Evolutionary conservation across 805 yeast genomes (phyloP).

Genomic region (Metschnikowia sp.): DNA sequence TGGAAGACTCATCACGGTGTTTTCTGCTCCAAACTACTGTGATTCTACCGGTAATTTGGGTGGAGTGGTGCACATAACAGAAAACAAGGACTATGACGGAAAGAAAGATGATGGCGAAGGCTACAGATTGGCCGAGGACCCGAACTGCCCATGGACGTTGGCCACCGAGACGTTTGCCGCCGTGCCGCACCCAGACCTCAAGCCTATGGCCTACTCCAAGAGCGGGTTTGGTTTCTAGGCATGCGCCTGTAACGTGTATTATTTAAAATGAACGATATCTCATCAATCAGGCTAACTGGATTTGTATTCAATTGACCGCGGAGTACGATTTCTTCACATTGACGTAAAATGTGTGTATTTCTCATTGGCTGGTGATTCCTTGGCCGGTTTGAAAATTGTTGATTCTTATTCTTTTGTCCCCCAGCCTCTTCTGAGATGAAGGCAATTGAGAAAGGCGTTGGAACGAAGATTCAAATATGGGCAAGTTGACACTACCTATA

Average conservation of each 20-base stretch:
- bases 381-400: too few species aligned
- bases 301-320: too few species aligned
- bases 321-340: too few species aligned
- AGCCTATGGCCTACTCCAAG: constrained; percentile 86
- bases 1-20: constrained; percentile 86
- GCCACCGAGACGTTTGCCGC: constrained; percentile 66
- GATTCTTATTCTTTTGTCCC: too few species aligned
- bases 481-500: too few species aligned
- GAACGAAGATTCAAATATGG: too few species aligned
- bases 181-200: constrained; percentile 84
- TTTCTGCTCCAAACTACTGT: constrained; percentile 97
- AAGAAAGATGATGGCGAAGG: constrained; percentile 45
- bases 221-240: constrained; percentile 40
- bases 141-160: constrained; percentile 45
- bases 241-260: neutral
- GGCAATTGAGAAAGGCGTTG: too few species aligned
- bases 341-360: too few species aligned
- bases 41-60: constrained; percentile 90
- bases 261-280: neutral
- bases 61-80: constrained; percentile 74
- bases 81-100: constrained; percentile 42
- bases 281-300: too few species aligned
- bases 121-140: constrained; percentile 32
- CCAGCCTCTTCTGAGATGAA: too few species aligned
- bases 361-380: too few species aligned